Evolutionary conservation across 768 basidiomycete species (phyloP).

Genomic region (Amanita phalloides): DNA sequence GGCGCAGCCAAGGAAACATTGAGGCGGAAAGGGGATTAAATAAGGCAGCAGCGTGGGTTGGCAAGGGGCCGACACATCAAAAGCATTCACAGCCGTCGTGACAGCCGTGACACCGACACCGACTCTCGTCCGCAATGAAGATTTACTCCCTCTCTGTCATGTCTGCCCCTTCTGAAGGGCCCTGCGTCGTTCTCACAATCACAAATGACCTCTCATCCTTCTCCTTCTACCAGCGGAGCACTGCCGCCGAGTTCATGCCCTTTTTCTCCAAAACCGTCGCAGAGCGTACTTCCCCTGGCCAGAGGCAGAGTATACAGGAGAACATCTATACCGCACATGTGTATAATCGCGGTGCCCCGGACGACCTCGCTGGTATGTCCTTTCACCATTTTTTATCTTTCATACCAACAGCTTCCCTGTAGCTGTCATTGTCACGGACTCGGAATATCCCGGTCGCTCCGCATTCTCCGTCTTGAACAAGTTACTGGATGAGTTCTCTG

Average conservation of each 20-base stretch:
- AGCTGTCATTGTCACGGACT: slow-evolving; percentile 91
- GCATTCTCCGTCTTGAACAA: slow-evolving; percentile 94
- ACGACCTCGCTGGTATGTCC: slow-evolving; percentile 69
- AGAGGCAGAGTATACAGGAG: slow-evolving; percentile 91
- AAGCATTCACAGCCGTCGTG: not conserved
- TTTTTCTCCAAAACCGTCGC: slow-evolving; percentile 93
- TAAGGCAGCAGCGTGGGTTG: not conserved
- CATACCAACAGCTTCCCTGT: slow-evolving; percentile 7
- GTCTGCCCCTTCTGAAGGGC: slow-evolving; percentile 51
- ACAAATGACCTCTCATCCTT: slow-evolving; percentile 82
- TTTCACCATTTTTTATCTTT: not conserved
- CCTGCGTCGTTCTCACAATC: slow-evolving; percentile 51
- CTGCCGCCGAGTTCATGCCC: slow-evolving; percentile 83
- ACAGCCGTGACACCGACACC: not conserved
- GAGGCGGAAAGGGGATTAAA: not conserved
- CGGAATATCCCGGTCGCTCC: slow-evolving; percentile 93
- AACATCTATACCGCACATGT: slow-evolving; percentile 90
- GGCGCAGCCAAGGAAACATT: not conserved
- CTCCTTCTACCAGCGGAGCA: slow-evolving; percentile 87
- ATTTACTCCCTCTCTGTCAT: slow-evolving; percentile 73
- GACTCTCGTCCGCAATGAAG: slow-evolving; percentile 48
- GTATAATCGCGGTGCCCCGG: slow-evolving; percentile 82
- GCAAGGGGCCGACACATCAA: not conserved
- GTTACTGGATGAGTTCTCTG: slow-evolving; percentile 83
- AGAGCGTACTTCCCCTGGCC: slow-evolving; percentile 77